These are phyloP conservation scores for Akanthomyces uredinophilus DNA, from an alignment of 2,329 filamentous ascomycete species.

Conservation along the genomic window DNA sequence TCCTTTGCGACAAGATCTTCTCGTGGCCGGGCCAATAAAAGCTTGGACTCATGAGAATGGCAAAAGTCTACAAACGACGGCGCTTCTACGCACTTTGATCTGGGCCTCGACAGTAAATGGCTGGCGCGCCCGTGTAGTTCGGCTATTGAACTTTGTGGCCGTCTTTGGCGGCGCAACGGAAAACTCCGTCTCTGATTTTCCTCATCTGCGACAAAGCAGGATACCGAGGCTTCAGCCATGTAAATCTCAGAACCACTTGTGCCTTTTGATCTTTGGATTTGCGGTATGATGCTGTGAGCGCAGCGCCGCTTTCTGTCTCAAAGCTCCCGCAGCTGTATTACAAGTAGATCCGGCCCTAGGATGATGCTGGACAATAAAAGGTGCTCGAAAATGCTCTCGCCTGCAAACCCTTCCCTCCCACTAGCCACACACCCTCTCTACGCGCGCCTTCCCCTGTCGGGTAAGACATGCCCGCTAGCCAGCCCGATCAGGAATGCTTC, in stretches of 20 bases:
- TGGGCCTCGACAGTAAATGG: neutral
- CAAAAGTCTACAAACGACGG: neutral
- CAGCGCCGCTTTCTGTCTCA: neutral
- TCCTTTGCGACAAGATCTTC: neutral
- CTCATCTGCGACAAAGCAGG: neutral
- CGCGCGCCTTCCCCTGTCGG: neutral
- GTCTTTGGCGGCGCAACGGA: neutral
- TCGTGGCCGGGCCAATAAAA: neutral
- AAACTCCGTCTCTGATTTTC: neutral
- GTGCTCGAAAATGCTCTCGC: neutral
- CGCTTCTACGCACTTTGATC: neutral
- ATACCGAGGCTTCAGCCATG: neutral
- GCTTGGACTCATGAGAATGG: neutral
- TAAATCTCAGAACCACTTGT: neutral
- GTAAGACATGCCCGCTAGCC: slow-evolving; percentile 1
- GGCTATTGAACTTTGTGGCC: neutral
- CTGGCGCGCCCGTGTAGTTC: too few relatives aligned
- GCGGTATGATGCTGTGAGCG: neutral
- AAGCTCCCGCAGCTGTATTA: neutral
- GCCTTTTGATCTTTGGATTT: neutral
- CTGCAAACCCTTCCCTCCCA: neutral
- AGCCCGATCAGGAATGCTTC: slow-evolving; percentile 11
- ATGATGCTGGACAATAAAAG: neutral
- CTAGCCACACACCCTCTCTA: neutral
- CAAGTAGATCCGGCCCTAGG: neutral